Conservation (phyloP, 805 yeast species). For the Phaffomyces antillensis region DNA sequence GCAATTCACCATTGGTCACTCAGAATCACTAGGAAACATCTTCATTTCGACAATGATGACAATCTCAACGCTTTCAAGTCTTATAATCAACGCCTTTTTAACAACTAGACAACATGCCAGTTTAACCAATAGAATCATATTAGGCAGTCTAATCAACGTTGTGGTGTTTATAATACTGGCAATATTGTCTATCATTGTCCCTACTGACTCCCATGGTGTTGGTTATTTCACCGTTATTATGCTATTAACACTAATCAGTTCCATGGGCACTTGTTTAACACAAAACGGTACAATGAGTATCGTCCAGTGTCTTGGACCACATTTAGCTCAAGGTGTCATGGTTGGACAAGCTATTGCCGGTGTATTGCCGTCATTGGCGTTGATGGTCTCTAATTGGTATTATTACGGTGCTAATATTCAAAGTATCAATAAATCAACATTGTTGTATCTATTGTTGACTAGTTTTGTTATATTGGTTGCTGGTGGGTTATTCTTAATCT, state of each 20-base stretch:
- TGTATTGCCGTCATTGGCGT: conserved; percentile 75
- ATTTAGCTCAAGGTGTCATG: conserved; percentile 83
- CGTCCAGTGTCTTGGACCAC: conserved; percentile 67
- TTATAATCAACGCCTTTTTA: conserved; percentile 50
- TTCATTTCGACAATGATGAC: conserved; percentile 88
- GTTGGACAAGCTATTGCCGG: conserved; percentile 96
- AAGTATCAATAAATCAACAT: conserved; percentile 9
- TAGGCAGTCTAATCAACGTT: conserved; percentile 56
- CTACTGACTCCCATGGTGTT: conserved; percentile 15
- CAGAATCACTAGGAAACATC: conserved; percentile 24
- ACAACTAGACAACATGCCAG: conserved; percentile 58
- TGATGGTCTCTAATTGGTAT: conserved; percentile 44
- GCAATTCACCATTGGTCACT: conserved; percentile 46
- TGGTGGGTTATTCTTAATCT: conserved; percentile 32
- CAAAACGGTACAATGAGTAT: conserved; percentile 91
- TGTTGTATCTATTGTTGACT: conserved; percentile 44
- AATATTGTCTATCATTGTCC: conserved; percentile 14
- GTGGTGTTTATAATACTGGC: conserved; percentile 39
- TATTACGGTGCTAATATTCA: conserved; percentile 14
- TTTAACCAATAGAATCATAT: conserved; percentile 47
- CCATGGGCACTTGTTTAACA: conserved; percentile 72
- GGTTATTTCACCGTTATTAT: conserved; percentile 44
- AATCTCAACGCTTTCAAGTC: conserved; percentile 64
- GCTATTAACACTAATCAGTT: conserved; percentile 54
- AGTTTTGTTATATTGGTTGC: conserved; percentile 39